phyloP scores from a whole-genome alignment of 495 filamentous ascomycete species.

The Aspergillus haitiensis region DNA sequence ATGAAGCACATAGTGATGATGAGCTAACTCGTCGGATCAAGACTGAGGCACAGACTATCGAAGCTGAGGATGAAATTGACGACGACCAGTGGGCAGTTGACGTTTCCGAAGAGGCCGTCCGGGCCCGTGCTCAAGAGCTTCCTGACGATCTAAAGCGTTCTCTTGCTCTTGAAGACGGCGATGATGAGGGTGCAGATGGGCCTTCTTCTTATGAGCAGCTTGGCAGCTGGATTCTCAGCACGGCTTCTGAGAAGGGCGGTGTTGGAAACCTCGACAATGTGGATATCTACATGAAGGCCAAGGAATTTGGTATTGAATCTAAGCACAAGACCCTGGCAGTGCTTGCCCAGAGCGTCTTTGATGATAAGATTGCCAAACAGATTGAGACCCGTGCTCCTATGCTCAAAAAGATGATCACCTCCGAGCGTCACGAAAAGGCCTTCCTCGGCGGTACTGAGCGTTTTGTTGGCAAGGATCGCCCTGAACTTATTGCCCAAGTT shows the following conservation, averaged over 20 bases:
- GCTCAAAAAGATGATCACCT: conserved; percentile 88
- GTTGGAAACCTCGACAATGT: conserved; percentile 77
- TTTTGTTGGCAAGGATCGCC: conserved; percentile 79
- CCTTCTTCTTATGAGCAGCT: conserved; percentile 86
- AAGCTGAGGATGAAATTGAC: conserved; percentile 61
- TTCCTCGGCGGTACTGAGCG: conserved; percentile 96
- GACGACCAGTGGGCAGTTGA: conserved; percentile 95
- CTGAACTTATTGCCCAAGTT: conserved; percentile 73
- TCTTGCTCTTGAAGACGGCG: conserved; percentile 78
- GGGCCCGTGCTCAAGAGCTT: conserved; percentile 86
- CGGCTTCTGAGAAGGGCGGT: conserved; percentile 68
- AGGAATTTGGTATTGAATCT: conserved; percentile 86
- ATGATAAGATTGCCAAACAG: conserved; percentile 84
- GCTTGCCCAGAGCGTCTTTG: conserved; percentile 89
- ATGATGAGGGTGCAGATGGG: conserved; percentile 81
- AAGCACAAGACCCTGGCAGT: conserved; percentile 95
- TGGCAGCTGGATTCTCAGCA: conserved; percentile 84
- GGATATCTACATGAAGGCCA: conserved; percentile 92
- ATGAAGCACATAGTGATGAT: conserved; percentile 85
- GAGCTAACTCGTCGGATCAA: conserved; percentile 89
- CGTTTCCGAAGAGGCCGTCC: conserved; percentile 91
- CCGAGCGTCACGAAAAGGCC: conserved; percentile 92
- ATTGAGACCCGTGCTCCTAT: conserved; percentile 76
- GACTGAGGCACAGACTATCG: conserved; percentile 74
- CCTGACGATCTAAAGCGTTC: conserved; percentile 88